A percentile compares a stretch with the other conserved stretches of the same genome.
phyloP scores from a whole-genome alignment of 116 monocot genomes.

The Cymodocea nodosa region DNA sequence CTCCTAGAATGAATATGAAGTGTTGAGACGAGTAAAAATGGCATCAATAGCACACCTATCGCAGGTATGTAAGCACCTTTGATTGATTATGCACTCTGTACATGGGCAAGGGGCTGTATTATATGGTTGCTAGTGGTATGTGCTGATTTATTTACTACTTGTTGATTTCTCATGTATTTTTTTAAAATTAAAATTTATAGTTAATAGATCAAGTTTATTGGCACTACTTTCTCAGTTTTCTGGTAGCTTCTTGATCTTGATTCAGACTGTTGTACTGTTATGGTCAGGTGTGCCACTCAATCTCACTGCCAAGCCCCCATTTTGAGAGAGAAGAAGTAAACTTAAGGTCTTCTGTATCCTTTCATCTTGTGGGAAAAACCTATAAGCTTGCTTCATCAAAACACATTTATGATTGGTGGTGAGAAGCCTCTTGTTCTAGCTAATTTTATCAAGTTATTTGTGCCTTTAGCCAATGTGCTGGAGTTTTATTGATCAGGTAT shows the following conservation, averaged over 20 bases:
- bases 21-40: not conserved
- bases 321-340: not conserved
- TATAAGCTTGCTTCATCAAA: constrained; percentile 4
- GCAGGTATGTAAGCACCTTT: not conserved
- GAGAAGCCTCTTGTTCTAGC: not conserved
- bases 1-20: not conserved
- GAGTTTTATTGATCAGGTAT: too few relatives aligned
- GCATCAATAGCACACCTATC: not conserved
- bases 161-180: not conserved
- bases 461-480: too few relatives aligned
- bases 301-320: not conserved
- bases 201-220: not conserved
- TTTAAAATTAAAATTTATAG: not conserved
- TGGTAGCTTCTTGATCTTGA: not conserved
- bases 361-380: constrained; percentile 1
- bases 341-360: constrained; percentile 2
- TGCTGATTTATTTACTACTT: not conserved
- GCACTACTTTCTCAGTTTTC: not conserved
- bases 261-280: not conserved
- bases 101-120: not conserved
- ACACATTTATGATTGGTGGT: constrained; percentile 2
- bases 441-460: too few relatives aligned
- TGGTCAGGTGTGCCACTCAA: not conserved
- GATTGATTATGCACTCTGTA: not conserved
- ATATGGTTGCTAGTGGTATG: not conserved